phyloP scores from a whole-genome alignment of 108 stramenopile species.

The Nitzschia inconspicua region DNA sequence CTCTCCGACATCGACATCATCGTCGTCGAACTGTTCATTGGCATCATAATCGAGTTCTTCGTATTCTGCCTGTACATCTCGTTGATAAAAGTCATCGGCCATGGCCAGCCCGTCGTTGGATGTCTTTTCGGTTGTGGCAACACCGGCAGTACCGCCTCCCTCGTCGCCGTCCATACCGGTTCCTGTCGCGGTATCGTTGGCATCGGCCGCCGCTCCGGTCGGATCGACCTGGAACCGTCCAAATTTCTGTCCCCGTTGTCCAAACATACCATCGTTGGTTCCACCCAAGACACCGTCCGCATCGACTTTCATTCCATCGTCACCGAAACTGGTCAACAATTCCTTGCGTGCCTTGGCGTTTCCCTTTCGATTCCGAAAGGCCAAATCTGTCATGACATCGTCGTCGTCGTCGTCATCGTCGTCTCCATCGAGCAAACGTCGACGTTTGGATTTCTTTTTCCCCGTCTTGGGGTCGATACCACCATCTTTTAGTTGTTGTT shows the following conservation, averaged over 20 bases:
- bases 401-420: slow-evolving; percentile 64
- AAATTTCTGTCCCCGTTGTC: slow-evolving; percentile 63
- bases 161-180: slow-evolving; percentile 9
- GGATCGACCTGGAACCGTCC: slow-evolving; percentile 32
- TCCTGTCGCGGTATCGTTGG: slow-evolving; percentile 7
- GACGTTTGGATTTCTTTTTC: slow-evolving; percentile 1
- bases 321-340: slow-evolving; percentile 56
- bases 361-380: slow-evolving; percentile 56
- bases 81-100: slow-evolving; percentile 84
- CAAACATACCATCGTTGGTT: slow-evolving; percentile 74
- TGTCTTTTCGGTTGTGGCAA: slow-evolving; percentile 13
- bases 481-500: not conserved
- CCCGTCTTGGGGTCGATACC: slow-evolving; percentile 1
- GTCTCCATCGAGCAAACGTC: slow-evolving; percentile 1
- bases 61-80: slow-evolving; percentile 82
- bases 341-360: slow-evolving; percentile 56
- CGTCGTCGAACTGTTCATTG: slow-evolving; percentile 88
- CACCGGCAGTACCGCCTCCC: slow-evolving; percentile 6
- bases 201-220: slow-evolving; percentile 2
- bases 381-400: slow-evolving; percentile 82
- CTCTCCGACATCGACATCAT: slow-evolving; percentile 85
- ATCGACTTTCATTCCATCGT: slow-evolving; percentile 62
- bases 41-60: slow-evolving; percentile 89
- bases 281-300: slow-evolving; percentile 87
- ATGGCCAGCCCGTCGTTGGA: slow-evolving; percentile 81